These are phyloP conservation scores for Neurospora sp. DNA, from an alignment of 495 filamentous ascomycete species.

Conservation along the genomic window DNA sequence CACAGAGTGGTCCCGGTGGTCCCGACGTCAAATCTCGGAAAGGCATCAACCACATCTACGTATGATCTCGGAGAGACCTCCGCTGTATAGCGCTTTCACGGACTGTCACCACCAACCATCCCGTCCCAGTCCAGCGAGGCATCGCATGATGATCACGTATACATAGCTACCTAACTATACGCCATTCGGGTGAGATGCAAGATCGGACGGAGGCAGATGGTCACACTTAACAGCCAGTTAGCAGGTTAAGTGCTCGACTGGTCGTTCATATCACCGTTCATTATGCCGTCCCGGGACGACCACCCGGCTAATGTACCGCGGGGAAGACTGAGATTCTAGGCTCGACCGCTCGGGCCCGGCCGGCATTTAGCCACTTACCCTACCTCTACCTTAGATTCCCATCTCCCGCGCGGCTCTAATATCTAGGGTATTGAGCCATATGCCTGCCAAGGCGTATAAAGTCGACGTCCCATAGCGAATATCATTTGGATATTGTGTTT, in stretches of 20 bases:
- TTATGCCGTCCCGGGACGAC: neutral
- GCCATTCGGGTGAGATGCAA: too few relatives aligned
- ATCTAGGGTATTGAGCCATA: neutral
- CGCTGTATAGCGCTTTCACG: neutral
- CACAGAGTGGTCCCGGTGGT: neutral
- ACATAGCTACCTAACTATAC: too few relatives aligned
- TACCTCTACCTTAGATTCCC: too few relatives aligned
- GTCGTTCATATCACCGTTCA: too few relatives aligned
- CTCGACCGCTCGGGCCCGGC: neutral
- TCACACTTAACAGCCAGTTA: too few relatives aligned
- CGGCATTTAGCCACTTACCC: neutral
- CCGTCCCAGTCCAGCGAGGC: too few relatives aligned
- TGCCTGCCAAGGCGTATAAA: neutral
- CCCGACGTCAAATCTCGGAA: neutral
- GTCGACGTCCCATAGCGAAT: neutral
- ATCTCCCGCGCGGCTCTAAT: neutral
- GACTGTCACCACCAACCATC: too few relatives aligned
- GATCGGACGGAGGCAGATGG: too few relatives aligned
- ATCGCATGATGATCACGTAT: too few relatives aligned
- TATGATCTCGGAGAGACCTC: neutral
- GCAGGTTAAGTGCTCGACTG: too few relatives aligned
- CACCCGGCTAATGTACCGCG: neutral
- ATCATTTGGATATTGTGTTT: neutral
- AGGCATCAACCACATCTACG: too few relatives aligned
- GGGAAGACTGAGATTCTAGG: too few relatives aligned